A percentile compares a stretch with the other conserved stretches of the same genome.
Conservation (phyloP, 495 filamentous ascomycete species). For the Annulohypoxylon moriforme region DNA sequence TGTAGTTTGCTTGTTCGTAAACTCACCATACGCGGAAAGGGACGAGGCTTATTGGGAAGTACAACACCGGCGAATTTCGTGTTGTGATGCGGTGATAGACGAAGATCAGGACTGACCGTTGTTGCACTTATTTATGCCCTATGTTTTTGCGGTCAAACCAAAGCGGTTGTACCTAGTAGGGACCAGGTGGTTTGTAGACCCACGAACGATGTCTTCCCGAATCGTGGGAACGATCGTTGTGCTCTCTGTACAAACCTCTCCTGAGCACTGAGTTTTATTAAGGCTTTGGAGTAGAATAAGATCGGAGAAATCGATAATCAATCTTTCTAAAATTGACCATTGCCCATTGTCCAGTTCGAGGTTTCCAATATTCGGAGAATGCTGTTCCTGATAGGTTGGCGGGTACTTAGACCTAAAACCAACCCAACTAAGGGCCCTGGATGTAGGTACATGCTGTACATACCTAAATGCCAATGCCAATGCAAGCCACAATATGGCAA, state of each 20-base stretch:
- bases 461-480: background rate
- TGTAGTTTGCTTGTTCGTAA: conserved; percentile 14
- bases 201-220: background rate
- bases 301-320: background rate
- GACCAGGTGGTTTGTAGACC: background rate
- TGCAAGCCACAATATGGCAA: background rate
- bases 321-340: background rate
- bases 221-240: background rate
- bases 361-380: background rate
- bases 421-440: background rate
- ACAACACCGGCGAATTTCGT: conserved; percentile 20
- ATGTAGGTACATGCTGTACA: background rate
- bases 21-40: background rate
- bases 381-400: background rate
- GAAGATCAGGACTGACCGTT: background rate
- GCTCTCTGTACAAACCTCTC: background rate
- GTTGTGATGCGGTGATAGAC: conserved; percentile 5
- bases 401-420: background rate
- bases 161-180: background rate
- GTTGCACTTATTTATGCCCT: background rate
- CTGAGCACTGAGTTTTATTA: background rate
- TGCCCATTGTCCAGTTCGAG: background rate
- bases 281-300: background rate
- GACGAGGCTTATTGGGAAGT: background rate
- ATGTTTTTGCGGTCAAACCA: background rate